These are phyloP conservation scores for Eucalyptus victrix DNA, from an alignment of 345 rosid genomes.

Conservation along the genomic window DNA sequence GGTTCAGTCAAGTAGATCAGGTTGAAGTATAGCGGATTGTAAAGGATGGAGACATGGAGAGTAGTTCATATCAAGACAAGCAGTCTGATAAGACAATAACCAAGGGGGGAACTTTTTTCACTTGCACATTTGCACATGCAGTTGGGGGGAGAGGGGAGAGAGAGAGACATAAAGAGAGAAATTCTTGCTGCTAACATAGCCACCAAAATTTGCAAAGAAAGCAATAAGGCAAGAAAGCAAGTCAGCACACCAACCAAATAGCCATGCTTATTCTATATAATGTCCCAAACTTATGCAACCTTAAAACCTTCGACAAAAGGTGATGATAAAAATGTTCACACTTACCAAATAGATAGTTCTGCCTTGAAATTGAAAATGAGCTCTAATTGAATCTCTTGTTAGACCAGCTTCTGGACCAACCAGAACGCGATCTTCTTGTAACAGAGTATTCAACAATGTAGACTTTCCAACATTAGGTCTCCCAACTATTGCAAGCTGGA, in stretches of 20 bases:
- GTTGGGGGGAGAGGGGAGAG: not conserved
- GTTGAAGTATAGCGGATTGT: not conserved
- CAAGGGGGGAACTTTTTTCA: not conserved
- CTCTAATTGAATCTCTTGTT: constrained; percentile 92
- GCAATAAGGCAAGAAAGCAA: not conserved
- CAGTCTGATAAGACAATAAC: not conserved
- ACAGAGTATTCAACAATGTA: constrained; percentile 67
- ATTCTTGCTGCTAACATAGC: not conserved
- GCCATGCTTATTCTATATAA: not conserved
- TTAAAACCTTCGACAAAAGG: not conserved
- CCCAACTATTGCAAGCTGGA: constrained; percentile 93
- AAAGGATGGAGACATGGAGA: not conserved
- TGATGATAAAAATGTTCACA: not conserved
- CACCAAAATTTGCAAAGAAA: not conserved
- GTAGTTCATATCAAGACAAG: not conserved
- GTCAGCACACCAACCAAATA: not conserved
- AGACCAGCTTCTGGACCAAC: constrained; percentile 98
- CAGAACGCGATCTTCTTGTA: constrained; percentile 91
- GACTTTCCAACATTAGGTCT: constrained; percentile 97
- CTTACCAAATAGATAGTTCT: constrained; percentile 79
- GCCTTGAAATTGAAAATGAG: constrained; percentile 66
- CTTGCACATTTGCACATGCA: not conserved
- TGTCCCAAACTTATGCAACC: not conserved
- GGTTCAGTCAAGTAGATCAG: not conserved
- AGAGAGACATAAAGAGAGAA: not conserved